These are phyloP conservation scores for Sequoia sempervirens DNA, from an alignment of 75 land plant genomes.

Conservation along the genomic window DNA sequence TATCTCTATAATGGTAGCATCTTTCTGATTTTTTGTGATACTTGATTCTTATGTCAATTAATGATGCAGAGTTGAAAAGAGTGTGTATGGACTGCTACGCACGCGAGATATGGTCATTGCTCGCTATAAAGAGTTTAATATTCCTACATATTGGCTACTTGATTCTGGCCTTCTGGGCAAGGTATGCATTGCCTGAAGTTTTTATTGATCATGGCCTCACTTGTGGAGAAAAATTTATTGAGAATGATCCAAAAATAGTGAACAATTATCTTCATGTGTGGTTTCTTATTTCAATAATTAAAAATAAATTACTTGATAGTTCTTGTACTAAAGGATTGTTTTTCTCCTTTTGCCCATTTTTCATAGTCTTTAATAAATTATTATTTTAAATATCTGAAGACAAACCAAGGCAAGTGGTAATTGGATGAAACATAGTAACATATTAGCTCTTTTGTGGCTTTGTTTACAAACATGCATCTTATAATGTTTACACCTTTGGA, in stretches of 20 bases:
- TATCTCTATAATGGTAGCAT: background rate
- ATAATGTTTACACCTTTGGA: background rate
- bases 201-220: background rate
- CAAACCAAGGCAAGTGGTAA: background rate
- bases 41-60: background rate
- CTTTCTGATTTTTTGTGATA: background rate
- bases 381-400: no score
- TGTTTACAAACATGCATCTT: background rate
- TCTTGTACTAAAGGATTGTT: background rate
- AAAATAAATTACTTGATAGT: background rate
- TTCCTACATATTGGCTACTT: constrained; percentile 82
- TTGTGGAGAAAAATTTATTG: background rate
- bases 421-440: background rate
- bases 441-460: background rate
- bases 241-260: background rate
- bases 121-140: constrained; percentile 84
- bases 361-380: background rate
- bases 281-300: background rate
- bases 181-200: constrained; percentile 38
- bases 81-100: constrained; percentile 86
- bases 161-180: constrained; percentile 95
- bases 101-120: constrained; percentile 96
- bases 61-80: constrained; percentile 82
- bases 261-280: background rate
- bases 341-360: background rate